phyloP scores from a whole-genome alignment of 192 early-diverging fungal genomes.

The Tieghemiomyces parasiticus region DNA sequence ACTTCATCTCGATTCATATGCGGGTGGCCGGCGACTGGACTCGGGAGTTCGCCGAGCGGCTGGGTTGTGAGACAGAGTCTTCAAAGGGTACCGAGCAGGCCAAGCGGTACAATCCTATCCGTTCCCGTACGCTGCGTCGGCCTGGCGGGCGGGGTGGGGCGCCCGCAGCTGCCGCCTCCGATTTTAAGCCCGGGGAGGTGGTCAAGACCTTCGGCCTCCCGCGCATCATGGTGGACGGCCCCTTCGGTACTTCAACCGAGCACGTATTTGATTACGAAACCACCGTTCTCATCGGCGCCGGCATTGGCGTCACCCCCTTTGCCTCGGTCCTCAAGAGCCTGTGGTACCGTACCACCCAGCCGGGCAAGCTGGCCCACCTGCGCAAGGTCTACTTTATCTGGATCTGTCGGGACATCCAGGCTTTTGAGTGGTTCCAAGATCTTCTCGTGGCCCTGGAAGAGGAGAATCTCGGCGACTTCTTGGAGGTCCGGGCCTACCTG shows the following conservation, averaged over 20 bases:
- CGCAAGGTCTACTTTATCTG: conserved; percentile 68
- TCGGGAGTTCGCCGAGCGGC: conserved; percentile 34
- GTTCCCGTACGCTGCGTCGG: neutral
- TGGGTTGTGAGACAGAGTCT: conserved; percentile 42
- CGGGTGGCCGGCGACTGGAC: conserved; percentile 68
- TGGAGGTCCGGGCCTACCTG: conserved; percentile 51
- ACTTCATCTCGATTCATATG: conserved; percentile 58
- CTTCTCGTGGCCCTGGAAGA: conserved; percentile 47
- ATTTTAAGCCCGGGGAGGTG: conserved; percentile 1
- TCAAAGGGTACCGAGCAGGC: neutral
- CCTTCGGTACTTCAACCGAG: conserved; percentile 53
- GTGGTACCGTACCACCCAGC: conserved; percentile 47
- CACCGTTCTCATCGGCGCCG: conserved; percentile 55
- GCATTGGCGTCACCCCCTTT: conserved; percentile 69
- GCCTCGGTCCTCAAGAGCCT: conserved; percentile 59
- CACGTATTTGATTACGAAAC: conserved; percentile 62
- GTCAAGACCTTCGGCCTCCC: conserved; percentile 28
- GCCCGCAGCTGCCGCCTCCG: too few species aligned
- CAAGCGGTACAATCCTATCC: conserved; percentile 8
- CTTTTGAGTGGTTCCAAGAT: conserved; percentile 75
- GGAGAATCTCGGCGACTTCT: conserved; percentile 37
- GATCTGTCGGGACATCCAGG: conserved; percentile 52
- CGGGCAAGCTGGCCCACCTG: conserved; percentile 30
- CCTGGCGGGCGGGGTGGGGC: neutral
- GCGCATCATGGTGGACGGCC: conserved; percentile 49